Base-by-base conservation (phyloP, 371 early-diverging fungal genomes). In the Actinomortierella wolfii region DNA sequence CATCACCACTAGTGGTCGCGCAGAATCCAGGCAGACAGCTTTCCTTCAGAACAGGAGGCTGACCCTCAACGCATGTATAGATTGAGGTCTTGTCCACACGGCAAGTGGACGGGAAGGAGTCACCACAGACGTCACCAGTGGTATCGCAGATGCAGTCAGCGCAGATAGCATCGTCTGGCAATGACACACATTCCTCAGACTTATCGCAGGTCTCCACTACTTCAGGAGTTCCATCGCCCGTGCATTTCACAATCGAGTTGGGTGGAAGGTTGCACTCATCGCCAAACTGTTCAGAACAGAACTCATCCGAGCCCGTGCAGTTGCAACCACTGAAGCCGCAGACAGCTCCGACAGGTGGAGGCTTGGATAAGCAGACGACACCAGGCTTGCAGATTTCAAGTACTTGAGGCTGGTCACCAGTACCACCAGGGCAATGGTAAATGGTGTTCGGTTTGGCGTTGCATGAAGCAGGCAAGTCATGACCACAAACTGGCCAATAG, bases 371-470 rank as follows among this genome's bases (percentile, higher is more conserved):
- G 20, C 23, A 8, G 25, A 25, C 42, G 8, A 11, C n/a, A 41
- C 56, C 51, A 15, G 62, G 53, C 0, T 53, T 21, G 25, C 60
- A 60, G 34, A 29, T 47, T 6, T 24, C n/a, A 14, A 61, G 41
- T 5, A 40, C 42, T 21, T 54, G 52, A 1, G 51, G 51, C 17
- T 15, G 15, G 42, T 42, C 20, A 8, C 51, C 56, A 21, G 13
- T 18, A 1, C 55, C 62, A 23, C 49, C 54, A 18, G 56, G 56
- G 29, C 62, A 61, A 25, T 26, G 5, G 40, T 61, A 61, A 14
- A 61, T 55, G 0, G 51, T 49, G 40, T 34, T 56, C 1, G 56
- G 24, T 17, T 50, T 46, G 7, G 50, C 39, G 20, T 20, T 55
- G 46, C 62, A 61, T 0, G 18, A 8, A 1, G 34, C 34, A 39